Evolutionary conservation across 2,329 filamentous ascomycete species (phyloP), one percentile per base, ranked within the genome.

Genomic region (Colletotrichum destructivum): DNA sequence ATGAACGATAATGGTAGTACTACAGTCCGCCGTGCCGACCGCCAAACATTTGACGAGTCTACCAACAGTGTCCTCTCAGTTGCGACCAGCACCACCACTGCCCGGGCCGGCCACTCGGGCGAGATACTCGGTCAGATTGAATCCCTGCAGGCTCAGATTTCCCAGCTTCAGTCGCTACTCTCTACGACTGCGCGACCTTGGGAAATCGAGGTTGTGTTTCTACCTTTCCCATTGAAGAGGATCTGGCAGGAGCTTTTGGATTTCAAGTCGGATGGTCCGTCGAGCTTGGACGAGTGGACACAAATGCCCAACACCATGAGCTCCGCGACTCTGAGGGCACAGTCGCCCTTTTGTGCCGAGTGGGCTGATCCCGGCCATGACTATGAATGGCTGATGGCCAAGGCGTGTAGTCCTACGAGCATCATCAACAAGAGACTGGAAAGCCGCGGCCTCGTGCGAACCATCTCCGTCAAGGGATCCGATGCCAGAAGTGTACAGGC

Each of bases 121-220:
- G 86, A 89, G 71, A 77, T 90, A 13, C 82, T 84, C 75, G 85
- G 78, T 61, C 85, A 89, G 73, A 81, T 91, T 2, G 83, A 88
- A 73, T 78, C 79, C 8, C 79, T 90, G 0, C 84, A 87, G 74
- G 83, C 85, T 3, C 86, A 88, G 72, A 81, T 90, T 60, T 80
- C 84, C 40, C 84, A 88, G 54, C 83, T 94, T 12, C 91, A 93
- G 78, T 86, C 87, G 7, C 83, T 88, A 12, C 80, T 90, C 40
- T 92, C 93, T n/a, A 90, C 92, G 0, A 84, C 84, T 38, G 81
- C 82, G 52, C 85, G 88, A 51, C 92, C 93, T 0, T 95, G 93
- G 92, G 89, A 93, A 74, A 83, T 96, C 2, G 93, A 95, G 77
- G 91, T 95, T 5, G 90, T 95, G 1, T 90, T 95, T 69, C 79